Evolutionary conservation across 768 basidiomycete genomes (phyloP).

Genomic region (Naematelia aurantialba): DNA sequence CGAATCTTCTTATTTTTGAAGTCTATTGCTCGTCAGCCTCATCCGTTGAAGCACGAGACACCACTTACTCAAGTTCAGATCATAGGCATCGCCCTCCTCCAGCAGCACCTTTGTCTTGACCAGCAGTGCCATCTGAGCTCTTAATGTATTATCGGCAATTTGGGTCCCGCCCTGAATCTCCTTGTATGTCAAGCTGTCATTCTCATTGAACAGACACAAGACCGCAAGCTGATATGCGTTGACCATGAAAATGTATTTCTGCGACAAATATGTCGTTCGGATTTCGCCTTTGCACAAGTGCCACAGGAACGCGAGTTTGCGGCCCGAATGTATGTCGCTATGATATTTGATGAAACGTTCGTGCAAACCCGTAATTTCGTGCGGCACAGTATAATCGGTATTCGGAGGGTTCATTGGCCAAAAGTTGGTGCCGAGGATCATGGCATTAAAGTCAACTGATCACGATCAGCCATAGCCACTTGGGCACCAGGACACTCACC

Average conservation of each 20-base stretch:
- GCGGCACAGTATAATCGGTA: conserved; percentile 82
- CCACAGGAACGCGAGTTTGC: conserved; percentile 97
- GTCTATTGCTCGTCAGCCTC: conserved; percentile 52
- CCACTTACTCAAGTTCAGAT: conserved; percentile 74
- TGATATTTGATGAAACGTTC: conserved; percentile 91
- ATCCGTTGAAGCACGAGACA: background rate
- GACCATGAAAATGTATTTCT: conserved; percentile 94
- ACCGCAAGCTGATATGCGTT: conserved; percentile 93
- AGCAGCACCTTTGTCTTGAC: conserved; percentile 86
- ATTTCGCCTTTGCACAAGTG: conserved; percentile 97
- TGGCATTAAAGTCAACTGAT: conserved; percentile 77
- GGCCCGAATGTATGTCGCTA: conserved; percentile 63
- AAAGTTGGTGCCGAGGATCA: conserved; percentile 92
- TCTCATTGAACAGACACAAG: conserved; percentile 87
- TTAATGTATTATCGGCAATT: conserved; percentile 57
- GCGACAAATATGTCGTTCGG: conserved; percentile 82
- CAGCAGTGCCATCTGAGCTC: conserved; percentile 60
- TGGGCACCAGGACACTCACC: conserved; percentile 1
- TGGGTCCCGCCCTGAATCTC: conserved; percentile 76
- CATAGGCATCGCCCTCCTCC: conserved; percentile 82
- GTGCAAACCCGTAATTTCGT: conserved; percentile 79
- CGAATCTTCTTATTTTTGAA: conserved; percentile 85
- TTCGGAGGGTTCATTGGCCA: conserved; percentile 79
- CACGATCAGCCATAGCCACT: background rate
- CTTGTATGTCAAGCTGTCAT: conserved; percentile 75